Evolutionary conservation across 805 yeast species (phyloP).

Genomic region (Saccharomyces jurei): DNA sequence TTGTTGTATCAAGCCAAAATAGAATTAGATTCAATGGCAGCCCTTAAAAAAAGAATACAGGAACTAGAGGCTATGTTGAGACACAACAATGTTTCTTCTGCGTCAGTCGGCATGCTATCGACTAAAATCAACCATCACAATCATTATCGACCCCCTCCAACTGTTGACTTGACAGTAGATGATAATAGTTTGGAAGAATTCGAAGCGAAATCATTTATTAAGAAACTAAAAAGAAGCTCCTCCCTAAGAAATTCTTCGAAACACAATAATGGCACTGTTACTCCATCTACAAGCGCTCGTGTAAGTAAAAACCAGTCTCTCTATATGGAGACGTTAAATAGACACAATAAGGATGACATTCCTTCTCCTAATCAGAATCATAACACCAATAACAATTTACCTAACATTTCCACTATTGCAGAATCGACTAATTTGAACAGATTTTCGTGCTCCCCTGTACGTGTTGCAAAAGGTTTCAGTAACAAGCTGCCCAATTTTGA

Average conservation of each 20-base stretch:
- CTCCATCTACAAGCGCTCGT: background rate
- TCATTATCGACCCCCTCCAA: conserved; percentile 14
- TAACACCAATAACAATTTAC: background rate
- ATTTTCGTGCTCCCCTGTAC: conserved; percentile 2
- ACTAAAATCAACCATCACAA: background rate
- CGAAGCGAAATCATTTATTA: conserved; percentile 11
- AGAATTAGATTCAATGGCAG: conserved; percentile 21
- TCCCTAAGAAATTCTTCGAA: conserved; percentile 3
- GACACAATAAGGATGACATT: background rate
- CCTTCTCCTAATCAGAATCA: background rate
- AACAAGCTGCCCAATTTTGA: background rate
- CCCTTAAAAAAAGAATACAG: conserved; percentile 12
- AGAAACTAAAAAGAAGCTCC: conserved; percentile 16
- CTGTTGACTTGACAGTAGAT: conserved; percentile 23
- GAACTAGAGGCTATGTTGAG: conserved; percentile 6
- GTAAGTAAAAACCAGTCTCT: background rate
- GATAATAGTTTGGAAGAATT: conserved; percentile 5
- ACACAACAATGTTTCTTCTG: background rate
- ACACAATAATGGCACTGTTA: conserved; percentile 1
- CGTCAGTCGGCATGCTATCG: background rate
- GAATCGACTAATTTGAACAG: conserved; percentile 12
- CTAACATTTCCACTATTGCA: conserved; percentile 5
- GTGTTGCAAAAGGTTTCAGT: background rate
- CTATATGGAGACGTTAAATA: background rate
- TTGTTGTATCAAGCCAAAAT: conserved; percentile 20